Conservation (phyloP, 257 asterid species). For the Ilex aquifolium region DNA sequence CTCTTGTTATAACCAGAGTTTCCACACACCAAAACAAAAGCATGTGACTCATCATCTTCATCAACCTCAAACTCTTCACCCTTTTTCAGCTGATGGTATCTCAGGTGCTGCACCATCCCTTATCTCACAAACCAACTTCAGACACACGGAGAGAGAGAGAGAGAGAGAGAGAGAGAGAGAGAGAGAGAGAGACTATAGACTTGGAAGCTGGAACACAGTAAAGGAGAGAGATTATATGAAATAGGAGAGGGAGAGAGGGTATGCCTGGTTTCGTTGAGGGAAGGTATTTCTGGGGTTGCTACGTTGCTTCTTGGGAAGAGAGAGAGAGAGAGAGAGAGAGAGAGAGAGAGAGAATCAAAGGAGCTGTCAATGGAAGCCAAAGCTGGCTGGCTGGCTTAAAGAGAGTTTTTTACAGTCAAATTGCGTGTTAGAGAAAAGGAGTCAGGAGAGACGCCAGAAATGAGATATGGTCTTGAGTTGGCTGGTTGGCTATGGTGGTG, state of each 20-base stretch:
- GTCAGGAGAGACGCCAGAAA: background rate
- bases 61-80: conserved; percentile 2
- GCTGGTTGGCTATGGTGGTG: background rate
- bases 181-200: too few species aligned
- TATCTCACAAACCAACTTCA: too few species aligned
- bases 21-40: conserved; percentile 42
- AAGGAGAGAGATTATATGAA: background rate
- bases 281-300: background rate
- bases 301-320: background rate
- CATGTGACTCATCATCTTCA: conserved; percentile 57
- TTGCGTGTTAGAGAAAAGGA: background rate
- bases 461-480: background rate
- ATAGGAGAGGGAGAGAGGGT: background rate
- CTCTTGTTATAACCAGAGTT: conserved; percentile 31
- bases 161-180: too few species aligned
- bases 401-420: background rate
- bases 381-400: background rate
- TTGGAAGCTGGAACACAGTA: too few species aligned
- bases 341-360: background rate
- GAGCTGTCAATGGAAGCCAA: background rate
- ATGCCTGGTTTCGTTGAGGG: background rate
- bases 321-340: background rate
- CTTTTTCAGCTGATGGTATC: background rate
- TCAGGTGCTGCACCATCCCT: background rate
- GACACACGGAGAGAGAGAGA: too few species aligned